A percentile compares a stretch with the other conserved stretches of the same genome.
Conservation (phyloP, 1,139 yeast species). For the Scheffersomyces stambukii region DNA sequence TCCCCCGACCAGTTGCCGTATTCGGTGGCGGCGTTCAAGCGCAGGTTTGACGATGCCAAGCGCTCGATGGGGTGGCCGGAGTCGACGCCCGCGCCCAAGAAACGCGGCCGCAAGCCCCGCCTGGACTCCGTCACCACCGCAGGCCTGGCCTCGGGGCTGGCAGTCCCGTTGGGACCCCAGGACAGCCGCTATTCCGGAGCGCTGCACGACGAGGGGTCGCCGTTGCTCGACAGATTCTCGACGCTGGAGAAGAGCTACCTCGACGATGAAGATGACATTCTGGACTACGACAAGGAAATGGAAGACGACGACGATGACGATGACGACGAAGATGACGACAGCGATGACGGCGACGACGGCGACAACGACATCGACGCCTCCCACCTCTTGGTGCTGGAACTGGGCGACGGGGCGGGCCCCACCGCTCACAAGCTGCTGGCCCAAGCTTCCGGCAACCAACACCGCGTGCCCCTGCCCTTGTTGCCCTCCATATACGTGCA, state of each 20-base stretch:
- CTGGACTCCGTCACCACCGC: not conserved
- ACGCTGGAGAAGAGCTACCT: too few species aligned
- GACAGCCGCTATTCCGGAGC: too few species aligned
- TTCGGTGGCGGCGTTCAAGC: constrained; percentile 13
- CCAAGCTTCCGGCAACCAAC: too few species aligned
- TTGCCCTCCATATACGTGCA: constrained; percentile 14
- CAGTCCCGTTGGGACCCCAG: not conserved
- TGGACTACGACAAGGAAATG: constrained; percentile 1
- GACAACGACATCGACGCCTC: too few species aligned
- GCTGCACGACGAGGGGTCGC: too few species aligned
- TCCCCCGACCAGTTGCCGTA: constrained; percentile 21
- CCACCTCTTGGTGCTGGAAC: too few species aligned
- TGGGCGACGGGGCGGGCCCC: too few species aligned
- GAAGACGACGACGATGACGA: not conserved
- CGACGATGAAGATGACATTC: too few species aligned
- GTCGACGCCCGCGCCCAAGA: not conserved
- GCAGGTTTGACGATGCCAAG: constrained; percentile 3
- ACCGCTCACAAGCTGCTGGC: constrained; percentile 2
- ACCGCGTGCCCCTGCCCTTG: constrained; percentile 5
- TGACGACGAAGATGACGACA: constrained; percentile 8
- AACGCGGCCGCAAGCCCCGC: not conserved
- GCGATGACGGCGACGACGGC: constrained; percentile 6
- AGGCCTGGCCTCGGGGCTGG: not conserved
- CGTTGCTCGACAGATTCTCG: too few species aligned
- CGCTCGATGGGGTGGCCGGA: too few species aligned